Base-by-base conservation (phyloP, 371 early-diverging fungal species). In the Syncephalis fuscata region DNA sequence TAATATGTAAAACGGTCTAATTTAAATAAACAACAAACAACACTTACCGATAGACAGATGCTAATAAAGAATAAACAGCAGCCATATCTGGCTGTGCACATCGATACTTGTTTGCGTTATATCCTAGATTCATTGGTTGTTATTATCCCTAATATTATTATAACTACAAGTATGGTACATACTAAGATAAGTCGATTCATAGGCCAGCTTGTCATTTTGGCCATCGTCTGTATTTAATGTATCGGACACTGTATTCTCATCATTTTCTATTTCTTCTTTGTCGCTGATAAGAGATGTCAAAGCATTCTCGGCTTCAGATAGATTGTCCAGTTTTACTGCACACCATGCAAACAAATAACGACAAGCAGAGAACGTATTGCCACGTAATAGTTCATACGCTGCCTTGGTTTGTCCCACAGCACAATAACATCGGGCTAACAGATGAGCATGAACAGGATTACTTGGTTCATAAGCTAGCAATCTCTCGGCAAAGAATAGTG, bases 401-500 rank as follows among this genome's bases (percentile, higher is more conserved):
- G 56, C 67, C 44, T 57, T 59, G 48, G 54, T 60, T 48, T 71
- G 65, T n/a, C 52, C 54, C 19, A 45, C 47, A 19, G 52, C 50
- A 44, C 54, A 65, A 3, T 65, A 51, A 44, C 63, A 65, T 32
- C 58, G 59, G 15, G 66, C 73, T 49, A 70, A 61, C 15, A 69
- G 25, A 26, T 59, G 65, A 15, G 46, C 41, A 46, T 65, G 64
- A n/a, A 63, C 59, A 11, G 61, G 49, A 41, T 65, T 60, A 1
- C 37, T 43, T 9, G 53, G 55, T 41, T 72, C 65, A n/a, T 65
- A 55, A 11, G 68, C 67, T 36, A 59, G 62, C 0, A 72, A 52
- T 37, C 73, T 59, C 47, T 72, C 73, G 10, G 70, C 57, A 16
- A 72, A 49, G 21, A 65, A 42, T 4, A 65, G 49, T 2, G 68